Base-by-base conservation (phyloP, 179 eudicot genomes). In the Gypsophila paniculata region DNA sequence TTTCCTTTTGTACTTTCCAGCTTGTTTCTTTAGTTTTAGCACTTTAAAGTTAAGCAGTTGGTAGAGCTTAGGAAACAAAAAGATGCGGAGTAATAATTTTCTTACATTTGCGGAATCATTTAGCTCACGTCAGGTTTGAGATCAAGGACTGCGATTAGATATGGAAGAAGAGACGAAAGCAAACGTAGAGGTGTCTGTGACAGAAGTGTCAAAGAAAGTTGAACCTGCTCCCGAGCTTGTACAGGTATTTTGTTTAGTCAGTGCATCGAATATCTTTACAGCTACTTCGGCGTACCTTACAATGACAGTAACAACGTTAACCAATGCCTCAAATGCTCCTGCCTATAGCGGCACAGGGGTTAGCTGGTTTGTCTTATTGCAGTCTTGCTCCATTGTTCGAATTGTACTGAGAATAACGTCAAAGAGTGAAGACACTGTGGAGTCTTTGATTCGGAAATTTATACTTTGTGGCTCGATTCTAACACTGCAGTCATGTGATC, bases 151-250 rank as follows among this genome's bases (percentile, higher is more conserved):
- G 52, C 66, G 62, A 54, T 59, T 62, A 38, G n/a, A 61, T 51
- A 87, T 90, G 93, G 91, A 86, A 73, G 86, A 81, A 49, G 96
- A 85, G 26, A 72, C 89, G 5, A 71, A 78, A 77, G 75, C 85
- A 75, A 78, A 51, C 78, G 34, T 75, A 55, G 90, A 85, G 67
- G 81, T 84, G 17, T 80, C 88, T 15, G 86, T 79, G 69, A 72
- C 59, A 72, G 81, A 84, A 83, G 85, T 75, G 53, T 65, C 71
- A 8, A 85, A 79, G 46, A 83, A 85, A 22, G 39, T 57, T 15
- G 74, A 82, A 70, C 66, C 65, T 82, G 74, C 66, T 61, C 58
- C 83, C 42, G 80, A 82, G 77, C 62, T 78, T 63, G 25, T 73
- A 64, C 77, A 86, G 91, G 97, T 91, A 78, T 11, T 6, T 67